Evolutionary conservation across 495 filamentous ascomycete species (phyloP).

Genomic region (Aspergillus campestris): DNA sequence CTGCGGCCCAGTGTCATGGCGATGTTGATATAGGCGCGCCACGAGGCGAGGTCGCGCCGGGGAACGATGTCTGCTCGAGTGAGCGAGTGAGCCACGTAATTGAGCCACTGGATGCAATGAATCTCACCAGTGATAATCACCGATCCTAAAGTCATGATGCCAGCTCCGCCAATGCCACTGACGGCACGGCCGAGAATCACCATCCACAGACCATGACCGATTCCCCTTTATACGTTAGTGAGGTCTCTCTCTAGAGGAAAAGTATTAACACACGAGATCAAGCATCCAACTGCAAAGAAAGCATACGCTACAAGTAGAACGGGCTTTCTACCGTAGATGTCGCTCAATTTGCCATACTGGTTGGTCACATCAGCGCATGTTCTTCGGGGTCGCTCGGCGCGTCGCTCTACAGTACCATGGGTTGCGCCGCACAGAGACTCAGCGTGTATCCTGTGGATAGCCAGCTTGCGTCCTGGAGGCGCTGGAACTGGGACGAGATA

Average conservation of each 20-base stretch:
- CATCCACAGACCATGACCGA: constrained; percentile 40
- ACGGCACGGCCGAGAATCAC: constrained; percentile 51
- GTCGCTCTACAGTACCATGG: constrained; percentile 25
- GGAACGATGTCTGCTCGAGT: constrained; percentile 49
- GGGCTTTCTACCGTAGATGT: constrained; percentile 40
- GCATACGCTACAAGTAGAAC: constrained; percentile 32
- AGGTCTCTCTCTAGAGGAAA: no score
- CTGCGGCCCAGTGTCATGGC: constrained; percentile 55
- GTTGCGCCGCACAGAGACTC: constrained; percentile 51
- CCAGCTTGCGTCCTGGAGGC: constrained; percentile 53
- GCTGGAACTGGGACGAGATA: constrained; percentile 61
- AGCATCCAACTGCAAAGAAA: constrained; percentile 35
- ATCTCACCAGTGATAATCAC: constrained; percentile 52
- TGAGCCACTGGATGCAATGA: background rate
- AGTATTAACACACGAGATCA: constrained; percentile 23
- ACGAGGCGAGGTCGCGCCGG: constrained; percentile 56
- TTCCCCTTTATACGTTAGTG: constrained; percentile 31
- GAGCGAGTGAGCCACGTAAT: background rate
- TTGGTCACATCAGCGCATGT: no score
- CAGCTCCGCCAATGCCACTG: constrained; percentile 51
- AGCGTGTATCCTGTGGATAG: constrained; percentile 57
- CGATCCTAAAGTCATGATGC: constrained; percentile 47
- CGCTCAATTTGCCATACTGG: constrained; percentile 39
- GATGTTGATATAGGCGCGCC: constrained; percentile 60
- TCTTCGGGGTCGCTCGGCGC: no score